These are phyloP conservation scores for Phytophthora citricola DNA, from an alignment of 352 stramenopile genomes.

Conservation along the genomic window DNA sequence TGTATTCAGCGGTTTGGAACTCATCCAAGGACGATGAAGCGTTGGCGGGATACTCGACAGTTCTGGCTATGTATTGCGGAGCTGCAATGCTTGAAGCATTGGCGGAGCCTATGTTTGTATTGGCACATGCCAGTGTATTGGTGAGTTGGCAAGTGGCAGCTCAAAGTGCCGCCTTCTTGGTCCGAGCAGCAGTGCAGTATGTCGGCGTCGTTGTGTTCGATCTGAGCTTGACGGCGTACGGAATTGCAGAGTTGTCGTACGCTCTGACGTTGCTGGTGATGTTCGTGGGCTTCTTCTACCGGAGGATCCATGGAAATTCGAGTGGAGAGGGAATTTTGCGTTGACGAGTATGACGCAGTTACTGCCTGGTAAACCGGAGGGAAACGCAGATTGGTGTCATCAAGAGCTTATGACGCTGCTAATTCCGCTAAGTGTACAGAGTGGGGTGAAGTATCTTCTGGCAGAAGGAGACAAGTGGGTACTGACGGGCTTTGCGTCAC, in stretches of 20 bases:
- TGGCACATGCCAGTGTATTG: constrained; percentile 78
- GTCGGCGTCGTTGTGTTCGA: constrained; percentile 68
- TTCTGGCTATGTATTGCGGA: constrained; percentile 78
- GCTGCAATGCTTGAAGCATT: constrained; percentile 82
- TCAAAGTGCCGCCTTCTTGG: constrained; percentile 78
- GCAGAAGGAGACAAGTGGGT: constrained; percentile 98
- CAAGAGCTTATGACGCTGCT: constrained; percentile 64
- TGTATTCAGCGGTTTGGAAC: constrained; percentile 24
- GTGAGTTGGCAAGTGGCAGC: constrained; percentile 87
- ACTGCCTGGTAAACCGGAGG: constrained; percentile 39
- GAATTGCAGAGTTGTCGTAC: constrained; percentile 79
- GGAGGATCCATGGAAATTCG: constrained; percentile 39
- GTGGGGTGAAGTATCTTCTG: constrained; percentile 96
- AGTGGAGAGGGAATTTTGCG: constrained; percentile 38
- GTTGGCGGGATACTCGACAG: constrained; percentile 53
- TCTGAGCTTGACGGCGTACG: constrained; percentile 75
- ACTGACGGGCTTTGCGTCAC: constrained; percentile 88
- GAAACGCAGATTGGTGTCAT: constrained; percentile 50
- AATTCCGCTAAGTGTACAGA: constrained; percentile 90
- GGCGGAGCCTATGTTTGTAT: constrained; percentile 84
- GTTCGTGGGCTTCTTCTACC: constrained; percentile 64
- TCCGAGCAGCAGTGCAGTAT: constrained; percentile 74
- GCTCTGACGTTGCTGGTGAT: constrained; percentile 63
- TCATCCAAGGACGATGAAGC: constrained; percentile 21
- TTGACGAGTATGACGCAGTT: constrained; percentile 62